phyloP scores from a whole-genome alignment of 164 flowering plant species.

The Magnolia changhungtana region DNA sequence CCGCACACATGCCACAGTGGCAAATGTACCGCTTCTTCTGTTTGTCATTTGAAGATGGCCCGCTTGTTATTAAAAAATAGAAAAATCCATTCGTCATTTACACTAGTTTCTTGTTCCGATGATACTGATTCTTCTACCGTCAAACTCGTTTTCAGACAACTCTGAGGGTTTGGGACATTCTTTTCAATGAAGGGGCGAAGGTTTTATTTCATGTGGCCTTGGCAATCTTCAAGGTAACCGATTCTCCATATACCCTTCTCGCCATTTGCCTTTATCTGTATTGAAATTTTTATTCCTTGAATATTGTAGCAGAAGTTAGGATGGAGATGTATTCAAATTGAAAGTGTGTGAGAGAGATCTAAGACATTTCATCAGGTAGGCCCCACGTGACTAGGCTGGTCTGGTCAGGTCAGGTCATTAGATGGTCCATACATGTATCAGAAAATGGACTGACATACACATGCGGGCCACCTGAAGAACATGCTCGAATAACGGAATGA shows the following conservation, averaged over 20 bases:
- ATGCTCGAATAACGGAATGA: neutral
- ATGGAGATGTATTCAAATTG: neutral
- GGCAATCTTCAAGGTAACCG: conserved; percentile 81
- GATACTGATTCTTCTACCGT: neutral
- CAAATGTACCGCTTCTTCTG: neutral
- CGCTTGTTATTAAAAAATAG: neutral
- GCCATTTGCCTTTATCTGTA: neutral
- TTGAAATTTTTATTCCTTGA: neutral
- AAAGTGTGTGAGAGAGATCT: neutral
- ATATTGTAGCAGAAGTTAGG: neutral
- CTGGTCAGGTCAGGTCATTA: neutral
- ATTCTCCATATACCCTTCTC: neutral
- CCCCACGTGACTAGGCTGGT: neutral
- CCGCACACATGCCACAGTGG: neutral
- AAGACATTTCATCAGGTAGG: neutral
- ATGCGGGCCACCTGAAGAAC: neutral
- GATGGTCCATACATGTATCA: neutral
- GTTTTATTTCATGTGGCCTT: conserved; percentile 83
- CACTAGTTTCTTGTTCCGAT: neutral
- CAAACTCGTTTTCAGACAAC: conserved; percentile 56
- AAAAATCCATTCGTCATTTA: neutral
- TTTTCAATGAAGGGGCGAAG: conserved; percentile 92
- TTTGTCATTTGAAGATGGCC: neutral
- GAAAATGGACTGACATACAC: neutral
- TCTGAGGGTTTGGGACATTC: conserved; percentile 94